Base-by-base conservation (phyloP, 1,139 yeast species). In the Geotrichum macrosporum region DNA sequence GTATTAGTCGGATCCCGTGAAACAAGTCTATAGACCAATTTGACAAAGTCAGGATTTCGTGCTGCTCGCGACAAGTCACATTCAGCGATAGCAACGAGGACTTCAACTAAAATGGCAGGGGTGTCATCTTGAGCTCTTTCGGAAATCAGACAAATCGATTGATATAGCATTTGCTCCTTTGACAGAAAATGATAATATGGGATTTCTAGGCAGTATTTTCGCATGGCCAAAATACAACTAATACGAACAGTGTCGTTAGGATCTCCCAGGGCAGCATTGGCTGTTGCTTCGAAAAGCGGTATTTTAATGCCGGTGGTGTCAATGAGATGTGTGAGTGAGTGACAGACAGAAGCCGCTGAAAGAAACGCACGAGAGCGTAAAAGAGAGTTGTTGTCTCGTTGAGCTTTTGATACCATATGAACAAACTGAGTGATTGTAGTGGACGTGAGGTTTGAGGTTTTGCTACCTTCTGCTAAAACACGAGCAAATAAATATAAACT, bases 41-140 rank as follows among this genome's bases (percentile, higher is more conserved):
- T 75, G 19, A 84, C 69, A 1, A 72, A 65, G 16, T 65, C 66
- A 1, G 62, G 50, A 4, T 73, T 68, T 47, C 68, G 66, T 8
- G 76, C 67, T 10, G 72, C 65, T 0, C 56, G 47, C 8, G 55
- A 54, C 40, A 68, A 68, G 51, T 72, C 67, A n/a, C 74, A 65
- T 49, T 74, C 67, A 49, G 84, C 71, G 2, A 81, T 75, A 8
- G 73, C 71, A 1, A 80, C 72, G 22, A 84, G 65, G 0, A 84
- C 77, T 60, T 88, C 96, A 13, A 85, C 73, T 43, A 88, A 65
- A 37, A 84, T 73, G 0, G 92, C 78, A 22, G 85, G 79, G 0
- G 95, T 77, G 58, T 89, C 97, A 41, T 86, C 95, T 44, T 80
- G 85, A 1, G 94, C 77, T 1, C 78, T 82, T 1, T 73, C 76